These are phyloP conservation scores for Populus alba DNA, from an alignment of 345 rosid species.

Conservation along the genomic window DNA sequence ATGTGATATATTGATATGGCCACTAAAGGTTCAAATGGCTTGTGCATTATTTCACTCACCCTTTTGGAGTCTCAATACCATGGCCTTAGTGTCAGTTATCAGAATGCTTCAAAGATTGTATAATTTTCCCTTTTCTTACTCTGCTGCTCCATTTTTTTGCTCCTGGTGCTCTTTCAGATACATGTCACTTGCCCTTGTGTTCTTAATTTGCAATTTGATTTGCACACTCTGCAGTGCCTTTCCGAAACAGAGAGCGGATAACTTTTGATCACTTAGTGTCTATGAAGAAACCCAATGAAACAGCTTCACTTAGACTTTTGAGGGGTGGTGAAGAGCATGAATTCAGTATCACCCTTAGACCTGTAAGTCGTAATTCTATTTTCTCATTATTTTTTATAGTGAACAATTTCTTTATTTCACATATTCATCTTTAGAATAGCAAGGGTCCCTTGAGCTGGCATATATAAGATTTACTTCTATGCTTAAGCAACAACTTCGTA, in stretches of 20 bases:
- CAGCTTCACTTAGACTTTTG: conserved; percentile 55
- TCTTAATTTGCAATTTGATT: conserved; percentile 12
- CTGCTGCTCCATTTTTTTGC: neutral
- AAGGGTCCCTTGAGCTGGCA: neutral
- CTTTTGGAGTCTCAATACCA: neutral
- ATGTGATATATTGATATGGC: no score
- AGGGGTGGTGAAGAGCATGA: conserved; percentile 65
- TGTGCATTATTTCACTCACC: neutral
- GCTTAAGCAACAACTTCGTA: neutral
- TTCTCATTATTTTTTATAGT: neutral
- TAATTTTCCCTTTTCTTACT: neutral
- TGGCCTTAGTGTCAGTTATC: neutral
- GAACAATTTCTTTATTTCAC: neutral
- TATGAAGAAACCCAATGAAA: conserved; percentile 83
- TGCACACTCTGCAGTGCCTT: conserved; percentile 56
- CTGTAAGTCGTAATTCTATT: conserved; percentile 52
- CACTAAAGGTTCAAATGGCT: neutral
- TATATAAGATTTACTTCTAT: neutral
- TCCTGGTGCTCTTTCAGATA: neutral
- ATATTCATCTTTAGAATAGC: neutral
- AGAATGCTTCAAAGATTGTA: neutral
- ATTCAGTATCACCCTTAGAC: conserved; percentile 50
- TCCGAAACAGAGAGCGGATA: conserved; percentile 77
- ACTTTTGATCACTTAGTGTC: conserved; percentile 87
- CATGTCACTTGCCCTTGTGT: conserved; percentile 3